Percentiles rank a stretch among this genome's conserved stretches.
These are phyloP conservation scores for Leccinum sublutescens DNA, from an alignment of 768 basidiomycete genomes.

Conservation along the genomic window DNA sequence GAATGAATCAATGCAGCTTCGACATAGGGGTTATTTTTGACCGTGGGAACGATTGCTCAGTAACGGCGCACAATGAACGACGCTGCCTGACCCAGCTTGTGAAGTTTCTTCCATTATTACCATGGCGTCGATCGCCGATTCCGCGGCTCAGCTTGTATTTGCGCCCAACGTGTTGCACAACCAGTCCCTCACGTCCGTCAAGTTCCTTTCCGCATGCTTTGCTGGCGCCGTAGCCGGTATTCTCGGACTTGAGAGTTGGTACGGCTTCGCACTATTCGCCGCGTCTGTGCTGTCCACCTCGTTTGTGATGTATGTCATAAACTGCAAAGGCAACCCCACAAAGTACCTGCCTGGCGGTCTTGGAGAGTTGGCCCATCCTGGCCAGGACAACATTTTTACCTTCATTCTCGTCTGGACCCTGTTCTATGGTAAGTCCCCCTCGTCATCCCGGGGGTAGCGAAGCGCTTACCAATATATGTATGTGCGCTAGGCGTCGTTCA, in stretches of 20 bases:
- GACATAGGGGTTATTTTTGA: slow-evolving; percentile 6
- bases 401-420: slow-evolving; percentile 94
- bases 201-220: slow-evolving; percentile 82
- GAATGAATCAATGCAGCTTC: neutral
- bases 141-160: slow-evolving; percentile 60
- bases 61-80: neutral
- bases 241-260: slow-evolving; percentile 82
- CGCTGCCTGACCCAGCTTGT: neutral
- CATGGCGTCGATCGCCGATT: slow-evolving; percentile 51
- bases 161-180: slow-evolving; percentile 67
- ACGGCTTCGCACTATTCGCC: slow-evolving; percentile 79
- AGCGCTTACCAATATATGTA: slow-evolving; percentile 1
- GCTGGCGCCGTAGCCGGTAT: slow-evolving; percentile 87
- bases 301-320: slow-evolving; percentile 60
- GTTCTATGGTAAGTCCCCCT: slow-evolving; percentile 69
- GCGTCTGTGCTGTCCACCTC: slow-evolving; percentile 66
- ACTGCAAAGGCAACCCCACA: slow-evolving; percentile 63
- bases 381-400: slow-evolving; percentile 87
- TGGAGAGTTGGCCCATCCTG: slow-evolving; percentile 73
- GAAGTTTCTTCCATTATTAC: neutral
- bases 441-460: slow-evolving; percentile 1
- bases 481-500: slow-evolving; percentile 43
- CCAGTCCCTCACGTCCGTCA: slow-evolving; percentile 58
- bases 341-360: slow-evolving; percentile 65
- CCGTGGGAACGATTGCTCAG: slow-evolving; percentile 12